A percentile compares a stretch with the other conserved stretches of the same genome.
Conservation (phyloP, 108 stramenopile genomes). For the Nitzschia sp. region DNA sequence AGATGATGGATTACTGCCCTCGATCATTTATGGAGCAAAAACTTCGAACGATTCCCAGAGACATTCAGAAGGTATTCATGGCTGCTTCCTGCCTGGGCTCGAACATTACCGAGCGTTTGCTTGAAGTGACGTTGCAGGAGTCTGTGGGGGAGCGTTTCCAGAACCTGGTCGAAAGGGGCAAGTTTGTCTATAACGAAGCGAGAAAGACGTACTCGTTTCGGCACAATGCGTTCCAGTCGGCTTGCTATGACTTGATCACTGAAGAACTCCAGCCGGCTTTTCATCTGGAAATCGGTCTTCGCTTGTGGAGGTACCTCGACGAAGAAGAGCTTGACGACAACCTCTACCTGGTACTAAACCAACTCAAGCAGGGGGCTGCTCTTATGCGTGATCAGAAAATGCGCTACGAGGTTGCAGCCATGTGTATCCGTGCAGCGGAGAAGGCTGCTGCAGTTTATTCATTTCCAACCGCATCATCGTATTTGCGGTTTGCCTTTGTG, state of each 20-base stretch:
- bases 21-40: conserved; percentile 3
- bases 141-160: conserved; percentile 11
- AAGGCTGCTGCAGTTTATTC: conserved; percentile 39
- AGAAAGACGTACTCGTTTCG: conserved; percentile 17
- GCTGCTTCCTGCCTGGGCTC: conserved; percentile 43
- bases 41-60: conserved; percentile 12
- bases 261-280: conserved; percentile 30
- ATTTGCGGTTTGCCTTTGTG: conserved; percentile 51
- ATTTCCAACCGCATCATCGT: conserved; percentile 51
- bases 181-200: conserved; percentile 14
- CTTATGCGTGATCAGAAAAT: conserved; percentile 32
- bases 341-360: conserved; percentile 48
- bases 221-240: conserved; percentile 44
- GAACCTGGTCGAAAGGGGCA: conserved; percentile 13
- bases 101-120: conserved; percentile 3
- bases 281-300: conserved; percentile 55
- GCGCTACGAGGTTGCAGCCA: conserved; percentile 26
- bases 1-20: neutral
- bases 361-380: conserved; percentile 40
- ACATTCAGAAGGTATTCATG: conserved; percentile 34
- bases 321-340: conserved; percentile 35
- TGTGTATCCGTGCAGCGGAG: conserved; percentile 55
- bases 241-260: conserved; percentile 49
- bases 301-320: conserved; percentile 39
- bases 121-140: conserved; percentile 20